These are phyloP conservation scores for Epichloe festucae DNA, from an alignment of 2,329 filamentous ascomycete genomes.

Conservation along the genomic window DNA sequence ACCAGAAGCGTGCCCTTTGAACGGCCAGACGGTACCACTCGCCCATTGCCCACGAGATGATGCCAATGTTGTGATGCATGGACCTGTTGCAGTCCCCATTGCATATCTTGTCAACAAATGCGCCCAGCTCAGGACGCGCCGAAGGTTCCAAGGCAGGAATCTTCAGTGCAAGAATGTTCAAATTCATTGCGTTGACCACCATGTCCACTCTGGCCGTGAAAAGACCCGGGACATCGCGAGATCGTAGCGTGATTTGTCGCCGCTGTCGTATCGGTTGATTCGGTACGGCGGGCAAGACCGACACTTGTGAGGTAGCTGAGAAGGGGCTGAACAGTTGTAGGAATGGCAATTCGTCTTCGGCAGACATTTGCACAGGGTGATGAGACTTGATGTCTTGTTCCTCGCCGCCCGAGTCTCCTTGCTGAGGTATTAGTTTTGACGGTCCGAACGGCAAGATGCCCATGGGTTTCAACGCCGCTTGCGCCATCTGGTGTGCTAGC, in stretches of 20 bases:
- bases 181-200: constrained; percentile 39
- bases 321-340: constrained; percentile 60
- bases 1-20: constrained; percentile 51
- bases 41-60: constrained; percentile 53
- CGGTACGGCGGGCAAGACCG: constrained; percentile 25
- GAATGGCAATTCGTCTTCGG: constrained; percentile 54
- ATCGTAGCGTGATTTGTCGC: constrained; percentile 41
- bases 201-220: constrained; percentile 47
- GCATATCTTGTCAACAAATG: constrained; percentile 35
- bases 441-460: constrained; percentile 38
- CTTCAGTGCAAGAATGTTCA: constrained; percentile 37
- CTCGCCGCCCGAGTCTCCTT: constrained; percentile 17
- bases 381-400: constrained; percentile 43
- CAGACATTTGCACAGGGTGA: constrained; percentile 47
- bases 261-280: constrained; percentile 32
- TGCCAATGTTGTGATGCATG: constrained; percentile 42
- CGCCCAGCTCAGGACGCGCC: constrained; percentile 44
- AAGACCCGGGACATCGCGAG: constrained; percentile 30
- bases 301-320: constrained; percentile 41
- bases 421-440: constrained; percentile 13
- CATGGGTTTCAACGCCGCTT: constrained; percentile 37
- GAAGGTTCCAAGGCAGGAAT: constrained; percentile 44
- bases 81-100: constrained; percentile 27
- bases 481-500: constrained; percentile 29
- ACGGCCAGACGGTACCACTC: constrained; percentile 53